Conservation (phyloP, 768 basidiomycete genomes). For the Suillus clintonianus region DNA sequence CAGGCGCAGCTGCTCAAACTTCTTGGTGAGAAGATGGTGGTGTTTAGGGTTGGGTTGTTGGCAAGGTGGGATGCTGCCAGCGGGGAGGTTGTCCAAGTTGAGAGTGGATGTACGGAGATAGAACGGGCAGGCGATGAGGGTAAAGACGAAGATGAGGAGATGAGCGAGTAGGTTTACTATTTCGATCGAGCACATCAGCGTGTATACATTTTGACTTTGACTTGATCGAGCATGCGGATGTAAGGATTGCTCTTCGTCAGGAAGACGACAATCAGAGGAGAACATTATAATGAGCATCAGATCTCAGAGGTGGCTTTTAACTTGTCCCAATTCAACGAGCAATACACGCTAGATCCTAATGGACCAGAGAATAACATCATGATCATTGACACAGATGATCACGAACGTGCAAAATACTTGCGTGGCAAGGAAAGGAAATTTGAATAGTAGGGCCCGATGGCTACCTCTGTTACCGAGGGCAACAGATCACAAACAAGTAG, state of each 20-base stretch:
- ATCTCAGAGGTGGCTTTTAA: no score
- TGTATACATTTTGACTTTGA: not conserved
- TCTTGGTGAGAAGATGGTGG: slow-evolving; percentile 86
- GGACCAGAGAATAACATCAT: no score
- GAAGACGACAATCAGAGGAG: not conserved
- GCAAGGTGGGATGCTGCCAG: slow-evolving; percentile 72
- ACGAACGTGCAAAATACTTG: no score
- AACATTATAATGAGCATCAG: no score
- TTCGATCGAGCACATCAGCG: not conserved
- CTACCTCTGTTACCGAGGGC: no score
- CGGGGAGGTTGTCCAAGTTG: slow-evolving; percentile 64
- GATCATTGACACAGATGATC: no score
- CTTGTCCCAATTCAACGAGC: no score
- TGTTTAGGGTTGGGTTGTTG: slow-evolving; percentile 71
- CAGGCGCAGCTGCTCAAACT: slow-evolving; percentile 93
- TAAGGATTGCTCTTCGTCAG: not conserved
- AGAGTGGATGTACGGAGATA: slow-evolving; percentile 37
- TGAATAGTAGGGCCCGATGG: no score
- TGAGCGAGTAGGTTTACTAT: slow-evolving; percentile 48
- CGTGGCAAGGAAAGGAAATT: no score
- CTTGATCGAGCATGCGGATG: not conserved
- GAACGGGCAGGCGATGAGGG: slow-evolving; percentile 38
- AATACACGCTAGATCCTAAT: no score
- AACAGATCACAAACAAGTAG: no score
- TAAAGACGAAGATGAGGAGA: slow-evolving; percentile 43